Base-by-base conservation (phyloP, 371 early-diverging fungal genomes). In the Apophysomyces variabilis region DNA sequence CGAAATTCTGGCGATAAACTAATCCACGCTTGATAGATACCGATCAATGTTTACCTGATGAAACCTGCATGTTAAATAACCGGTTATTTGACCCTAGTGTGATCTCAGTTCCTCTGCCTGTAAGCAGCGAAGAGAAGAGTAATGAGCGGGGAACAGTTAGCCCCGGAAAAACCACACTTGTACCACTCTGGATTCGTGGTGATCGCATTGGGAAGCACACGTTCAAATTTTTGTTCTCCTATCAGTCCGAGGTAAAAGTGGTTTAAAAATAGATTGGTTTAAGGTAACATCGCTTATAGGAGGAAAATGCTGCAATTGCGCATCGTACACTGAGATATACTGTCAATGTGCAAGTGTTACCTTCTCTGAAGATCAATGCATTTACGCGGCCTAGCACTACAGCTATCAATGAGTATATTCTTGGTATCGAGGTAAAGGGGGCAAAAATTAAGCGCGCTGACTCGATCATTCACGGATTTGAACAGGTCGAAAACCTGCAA, bases 131-230 rank as follows among this genome's bases (percentile, higher is more conserved):
- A 7, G 66, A 68, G 18, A 61, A 62, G 5, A 61, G 43, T 16
- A 77, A 57, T 56, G 71, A 74, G 3, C 50, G 57, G 1, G 64
- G 65, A n/a, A 80, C 86, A 7, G 83, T 96, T 16, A 86, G 71
- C 1, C 87, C 96, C 0, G 95, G 93, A 0, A 82, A 83, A 57
- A 89, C 92, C 0, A 87, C 91, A 1, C 67, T 79, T 0, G 83
- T 98, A 1, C 96, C 97, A 0, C 68, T 95, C 38, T 96, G 95
- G 95, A 75, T 96, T 14, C 90, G 96, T 13, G 96, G 94, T 4
- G 96, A 96, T 70, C 88, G 90, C 38, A 93, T 95, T 58, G 98
- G 98, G 44, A 89, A 89, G 57, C 95, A 95, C 67, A 79, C 76
- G 32, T 90, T 95, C 63, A 76, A 86, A 58, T 82, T 97, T 63